Evolutionary conservation across 2,329 filamentous ascomycete species (phyloP), one percentile per base, ranked within the genome.

Genomic region (Colletotrichum siamense): DNA sequence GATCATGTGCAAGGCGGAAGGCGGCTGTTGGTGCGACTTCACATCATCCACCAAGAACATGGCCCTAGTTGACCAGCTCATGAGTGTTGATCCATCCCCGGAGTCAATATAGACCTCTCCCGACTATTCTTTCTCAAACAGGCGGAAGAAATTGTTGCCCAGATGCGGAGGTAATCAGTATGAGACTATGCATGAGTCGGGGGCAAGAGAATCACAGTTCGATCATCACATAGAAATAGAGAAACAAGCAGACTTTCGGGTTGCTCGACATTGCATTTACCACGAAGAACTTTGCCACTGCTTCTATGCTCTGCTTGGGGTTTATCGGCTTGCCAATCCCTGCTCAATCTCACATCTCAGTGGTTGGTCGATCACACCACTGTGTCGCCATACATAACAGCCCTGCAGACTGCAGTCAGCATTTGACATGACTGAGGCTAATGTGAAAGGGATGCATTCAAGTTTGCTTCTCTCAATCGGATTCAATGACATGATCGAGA

Each of bases 1-100:
- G 15, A 72, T 79, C 34, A 79, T 79, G 77, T 79, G 68, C 52
- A 79, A 79, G 34, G 79, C 68, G 2, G 73, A 79, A 10, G 79
- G 77, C 6, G 79, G 78, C 3, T 79, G 79, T 30, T 80, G 78
- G 78, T 57, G 73, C 26, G 78, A 80, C 8, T 79, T 79, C 55
- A 44, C 76, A 10, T 59, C 64, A 8, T 26, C 62, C 7, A 44
- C 36, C 8, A 78, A 76, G 26, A 72, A 66, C 12, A 78, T 78
- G 77, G 65, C 39, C 8, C 64, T 77, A 3, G 52, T 79, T 28
- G 73, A 69, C 10, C 62, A 69, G 32, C 63, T 80, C 26, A 57
- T 79, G 9, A 39, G 67, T 44, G 62, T 44, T 15, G 77, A 79
- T 73, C 79, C 78, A 24, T 65, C n/a, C 6, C 32, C 78, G 24